Conservation (phyloP, 805 yeast species). For the Scheffersomyces lignosus region DNA sequence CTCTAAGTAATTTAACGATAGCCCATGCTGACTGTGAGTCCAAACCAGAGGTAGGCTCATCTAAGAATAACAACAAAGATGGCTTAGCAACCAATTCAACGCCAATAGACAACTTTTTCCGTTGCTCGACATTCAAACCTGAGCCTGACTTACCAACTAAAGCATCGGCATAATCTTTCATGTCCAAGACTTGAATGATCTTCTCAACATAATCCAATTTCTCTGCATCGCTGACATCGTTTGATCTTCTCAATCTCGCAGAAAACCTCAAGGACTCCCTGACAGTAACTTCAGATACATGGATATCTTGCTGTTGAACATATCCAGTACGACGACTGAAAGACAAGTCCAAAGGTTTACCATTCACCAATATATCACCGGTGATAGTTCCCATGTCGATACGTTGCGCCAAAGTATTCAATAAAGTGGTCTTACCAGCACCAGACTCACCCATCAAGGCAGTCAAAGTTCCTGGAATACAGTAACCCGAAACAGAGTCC, state of each 20-base stretch:
- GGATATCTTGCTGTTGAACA: constrained; percentile 59
- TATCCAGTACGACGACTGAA: constrained; percentile 56
- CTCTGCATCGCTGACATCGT: constrained; percentile 19
- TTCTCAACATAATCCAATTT: constrained; percentile 49
- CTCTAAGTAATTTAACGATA: constrained; percentile 59
- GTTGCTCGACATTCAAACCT: constrained; percentile 56
- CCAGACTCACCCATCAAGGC: constrained; percentile 91
- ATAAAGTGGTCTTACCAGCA: constrained; percentile 91
- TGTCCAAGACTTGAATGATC: constrained; percentile 66
- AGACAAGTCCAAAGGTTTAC: constrained; percentile 44
- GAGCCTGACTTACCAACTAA: constrained; percentile 41
- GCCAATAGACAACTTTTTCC: constrained; percentile 79
- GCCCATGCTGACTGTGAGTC: constrained; percentile 78
- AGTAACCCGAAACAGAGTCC: constrained; percentile 16
- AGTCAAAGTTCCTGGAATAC: constrained; percentile 51
- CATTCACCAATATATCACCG: constrained; percentile 59
- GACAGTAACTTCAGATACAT: constrained; percentile 59
- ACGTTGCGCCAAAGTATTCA: constrained; percentile 61
- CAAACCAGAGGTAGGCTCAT: constrained; percentile 89
- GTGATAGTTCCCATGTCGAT: constrained; percentile 54
- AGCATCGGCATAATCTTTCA: constrained; percentile 74
- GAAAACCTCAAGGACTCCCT: constrained; percentile 73
- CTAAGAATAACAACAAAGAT: constrained; percentile 60
- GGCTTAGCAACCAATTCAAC: constrained; percentile 75
- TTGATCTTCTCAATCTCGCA: constrained; percentile 66